These are phyloP conservation scores for Hippophae gyantsensis DNA, from an alignment of 306 rosid genomes.

Conservation along the genomic window DNA sequence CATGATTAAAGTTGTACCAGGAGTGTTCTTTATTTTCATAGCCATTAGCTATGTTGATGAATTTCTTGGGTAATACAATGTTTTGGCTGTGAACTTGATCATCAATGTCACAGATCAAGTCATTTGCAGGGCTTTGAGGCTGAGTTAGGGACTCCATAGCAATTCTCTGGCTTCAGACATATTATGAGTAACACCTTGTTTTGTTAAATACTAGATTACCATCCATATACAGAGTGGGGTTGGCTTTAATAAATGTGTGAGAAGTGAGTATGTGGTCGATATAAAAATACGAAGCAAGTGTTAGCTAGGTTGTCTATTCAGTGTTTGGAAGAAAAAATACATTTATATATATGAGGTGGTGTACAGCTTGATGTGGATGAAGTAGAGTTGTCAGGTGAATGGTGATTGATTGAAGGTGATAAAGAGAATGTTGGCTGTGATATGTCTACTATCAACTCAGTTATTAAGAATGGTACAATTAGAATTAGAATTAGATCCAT, in stretches of 20 bases:
- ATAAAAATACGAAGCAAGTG: constrained; percentile 22
- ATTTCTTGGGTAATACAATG: constrained; percentile 53
- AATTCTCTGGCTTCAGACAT: constrained; percentile 19
- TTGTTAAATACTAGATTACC: constrained; percentile 4
- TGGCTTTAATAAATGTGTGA: constrained; percentile 44
- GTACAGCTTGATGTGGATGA: no score
- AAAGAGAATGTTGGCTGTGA: no score
- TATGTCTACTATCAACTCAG: no score
- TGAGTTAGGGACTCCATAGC: constrained; percentile 40
- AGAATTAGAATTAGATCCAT: no score
- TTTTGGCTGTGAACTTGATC: constrained; percentile 47
- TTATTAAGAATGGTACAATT: no score
- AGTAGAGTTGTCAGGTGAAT: no score
- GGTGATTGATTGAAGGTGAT: no score
- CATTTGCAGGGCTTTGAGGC: constrained; percentile 24
- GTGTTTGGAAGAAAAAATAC: background rate
- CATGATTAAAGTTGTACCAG: constrained; percentile 35
- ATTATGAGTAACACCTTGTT: constrained; percentile 14
- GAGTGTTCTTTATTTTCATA: constrained; percentile 42
- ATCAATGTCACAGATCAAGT: constrained; percentile 22
- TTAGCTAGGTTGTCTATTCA: constrained; percentile 29
- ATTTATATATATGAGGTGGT: no score
- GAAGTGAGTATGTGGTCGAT: constrained; percentile 61
- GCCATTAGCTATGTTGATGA: constrained; percentile 37
- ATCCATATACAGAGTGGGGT: constrained; percentile 11